Base-by-base conservation (phyloP, 768 basidiomycete species). In the Rhizopogon rudus region DNA sequence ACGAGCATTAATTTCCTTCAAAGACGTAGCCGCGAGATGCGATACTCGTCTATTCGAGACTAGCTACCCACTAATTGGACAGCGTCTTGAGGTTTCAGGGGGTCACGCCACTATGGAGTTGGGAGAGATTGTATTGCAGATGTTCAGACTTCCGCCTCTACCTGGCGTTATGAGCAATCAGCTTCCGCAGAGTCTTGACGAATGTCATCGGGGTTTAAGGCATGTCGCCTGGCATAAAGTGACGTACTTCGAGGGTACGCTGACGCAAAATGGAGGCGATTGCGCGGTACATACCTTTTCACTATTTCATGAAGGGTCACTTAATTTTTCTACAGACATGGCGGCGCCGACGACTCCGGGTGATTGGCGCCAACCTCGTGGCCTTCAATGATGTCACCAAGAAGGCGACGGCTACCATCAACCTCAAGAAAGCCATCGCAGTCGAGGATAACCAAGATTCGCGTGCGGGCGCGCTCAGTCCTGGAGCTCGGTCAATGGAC, bases 361-460 rank as follows among this genome's bases (percentile, higher is more conserved):
- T 97, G 16, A 88, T 91, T 54, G 94, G 94, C 7, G 81, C 90
- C 7, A 93, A 84, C 64, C 75, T 97, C 31, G 79, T 97, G 42
- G 92, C 94, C 1, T 94, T 90, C 72, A 97, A 93, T 64, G 91
- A 95, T 65, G 85, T 96, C 8, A 97, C 94, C 28, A 93, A 91
- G 77, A 90, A 85, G 60, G 86, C 88, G 2, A 94, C 85, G 0
- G 83, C 90, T 3, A 92, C 89, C n/a, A 95, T 96, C 59, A 91
- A 94, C 67, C 75, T 97, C 41, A 88, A 88, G 71, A 88, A 93
- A 67, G 92, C 91, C 5, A 73, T 85, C 9, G 75, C 78, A 0
- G 81, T 96, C 3, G 83, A 88, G 60, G 93, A 95, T 65, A 83
- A 89, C 53, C 85, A 89, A 60, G 81, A 84, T 60, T 67, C 72